These are phyloP conservation scores for Lasiosphaeria ovina DNA, from an alignment of 495 filamentous ascomycete genomes.

Conservation along the genomic window DNA sequence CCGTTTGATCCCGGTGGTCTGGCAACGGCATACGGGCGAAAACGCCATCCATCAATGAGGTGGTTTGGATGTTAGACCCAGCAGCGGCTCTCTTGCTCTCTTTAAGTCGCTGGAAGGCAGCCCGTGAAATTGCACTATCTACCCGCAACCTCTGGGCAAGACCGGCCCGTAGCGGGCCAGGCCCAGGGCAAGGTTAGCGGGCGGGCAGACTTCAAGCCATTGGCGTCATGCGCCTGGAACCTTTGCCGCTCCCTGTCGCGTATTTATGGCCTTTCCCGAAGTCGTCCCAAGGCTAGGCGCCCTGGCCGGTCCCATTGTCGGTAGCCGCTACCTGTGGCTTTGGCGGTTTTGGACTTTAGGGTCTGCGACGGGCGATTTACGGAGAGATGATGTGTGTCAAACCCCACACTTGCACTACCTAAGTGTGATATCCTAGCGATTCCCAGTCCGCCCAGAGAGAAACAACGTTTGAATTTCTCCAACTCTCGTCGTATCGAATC, in stretches of 20 bases:
- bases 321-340: background rate
- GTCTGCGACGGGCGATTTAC: constrained; percentile 1
- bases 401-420: background rate
- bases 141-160: background rate
- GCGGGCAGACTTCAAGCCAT: background rate
- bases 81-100: no score
- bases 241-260: background rate
- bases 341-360: background rate
- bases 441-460: background rate
- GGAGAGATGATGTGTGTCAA: background rate
- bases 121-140: background rate
- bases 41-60: no score
- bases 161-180: background rate
- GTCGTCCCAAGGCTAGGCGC: no score
- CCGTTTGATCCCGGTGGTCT: no score
- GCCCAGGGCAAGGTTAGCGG: background rate
- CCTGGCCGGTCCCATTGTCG: background rate
- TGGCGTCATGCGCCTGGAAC: background rate
- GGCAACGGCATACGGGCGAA: no score
- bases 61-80: no score
- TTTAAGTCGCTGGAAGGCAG: no score
- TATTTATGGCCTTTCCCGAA: no score
- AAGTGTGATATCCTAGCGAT: background rate
- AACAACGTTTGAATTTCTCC: background rate
- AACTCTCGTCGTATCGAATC: no score